A percentile compares a stretch with the other conserved stretches of the same genome.
Evolutionary conservation across 225 moss, liverwort and hornwort genomes (phyloP).

Genomic region (Polytrichum commune): DNA sequence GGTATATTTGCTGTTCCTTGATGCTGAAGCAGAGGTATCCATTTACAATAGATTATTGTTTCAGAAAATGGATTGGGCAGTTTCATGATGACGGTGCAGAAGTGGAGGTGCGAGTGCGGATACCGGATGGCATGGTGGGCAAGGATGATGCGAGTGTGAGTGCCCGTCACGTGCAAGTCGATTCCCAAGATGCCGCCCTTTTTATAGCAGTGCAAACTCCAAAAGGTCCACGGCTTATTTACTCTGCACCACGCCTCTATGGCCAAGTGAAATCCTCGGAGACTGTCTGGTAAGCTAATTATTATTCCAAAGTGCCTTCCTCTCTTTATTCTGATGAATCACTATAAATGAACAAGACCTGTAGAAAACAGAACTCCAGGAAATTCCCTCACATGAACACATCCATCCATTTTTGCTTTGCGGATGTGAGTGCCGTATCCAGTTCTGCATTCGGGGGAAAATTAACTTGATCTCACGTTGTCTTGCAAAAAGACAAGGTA

Average conservation of each 20-base stretch:
- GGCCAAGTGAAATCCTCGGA: constrained; percentile 80
- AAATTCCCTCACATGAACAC: no score
- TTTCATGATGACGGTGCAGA: constrained; percentile 96
- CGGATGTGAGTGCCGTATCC: no score
- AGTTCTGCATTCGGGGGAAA: no score
- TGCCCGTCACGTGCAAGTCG: constrained; percentile 81
- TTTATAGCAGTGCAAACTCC: constrained; percentile 63
- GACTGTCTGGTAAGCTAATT: constrained; percentile 68
- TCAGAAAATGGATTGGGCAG: constrained; percentile 64
- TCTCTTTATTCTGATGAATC: no score
- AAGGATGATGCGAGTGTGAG: constrained; percentile 57
- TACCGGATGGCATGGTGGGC: constrained; percentile 59
- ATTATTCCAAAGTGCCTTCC: no score
- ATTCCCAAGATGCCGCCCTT: constrained; percentile 67
- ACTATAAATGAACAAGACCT: no score
- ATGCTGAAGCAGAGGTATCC: constrained; percentile 18
- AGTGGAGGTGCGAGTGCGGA: constrained; percentile 78
- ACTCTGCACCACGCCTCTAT: constrained; percentile 65
- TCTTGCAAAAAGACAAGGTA: no score
- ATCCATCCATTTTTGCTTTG: no score
- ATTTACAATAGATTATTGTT: constrained; percentile 22
- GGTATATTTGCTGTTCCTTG: not conserved
- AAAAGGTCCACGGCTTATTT: constrained; percentile 62
- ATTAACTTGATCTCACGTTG: no score
- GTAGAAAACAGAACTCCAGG: no score